These are phyloP conservation scores for Leccinum incarnatum DNA, from an alignment of 768 basidiomycete genomes.

Conservation along the genomic window DNA sequence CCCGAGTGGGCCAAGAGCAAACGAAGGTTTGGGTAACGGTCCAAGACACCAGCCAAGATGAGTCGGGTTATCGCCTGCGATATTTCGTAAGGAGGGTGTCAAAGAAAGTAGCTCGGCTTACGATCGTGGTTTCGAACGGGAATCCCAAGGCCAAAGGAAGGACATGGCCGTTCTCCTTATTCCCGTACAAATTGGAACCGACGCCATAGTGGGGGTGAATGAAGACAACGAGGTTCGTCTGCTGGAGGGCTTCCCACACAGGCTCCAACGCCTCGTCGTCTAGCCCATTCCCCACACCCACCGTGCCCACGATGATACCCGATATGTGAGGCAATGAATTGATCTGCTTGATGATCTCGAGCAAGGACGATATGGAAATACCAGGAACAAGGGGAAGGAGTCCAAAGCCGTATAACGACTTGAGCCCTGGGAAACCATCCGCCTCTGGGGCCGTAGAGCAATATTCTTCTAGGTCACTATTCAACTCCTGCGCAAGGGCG, in stretches of 20 bases:
- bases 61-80: conserved; percentile 67
- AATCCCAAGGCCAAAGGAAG: conserved; percentile 85
- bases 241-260: conserved; percentile 76
- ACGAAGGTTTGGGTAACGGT: conserved; percentile 72
- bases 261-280: conserved; percentile 79
- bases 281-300: conserved; percentile 72
- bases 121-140: conserved; percentile 87
- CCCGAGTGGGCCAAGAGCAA: conserved; percentile 87
- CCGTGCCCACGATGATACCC: conserved; percentile 80
- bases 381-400: conserved; percentile 78
- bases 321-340: conserved; percentile 61
- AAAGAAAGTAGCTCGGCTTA: conserved; percentile 36
- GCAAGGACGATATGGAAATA: conserved; percentile 50
- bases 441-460: conserved; percentile 61
- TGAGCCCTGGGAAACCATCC: conserved; percentile 37
- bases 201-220: conserved; percentile 88
- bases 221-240: conserved; percentile 71
- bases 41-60: conserved; percentile 77
- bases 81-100: conserved; percentile 6
- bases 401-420: conserved; percentile 80
- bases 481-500: conserved; percentile 65
- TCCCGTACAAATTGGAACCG: conserved; percentile 69
- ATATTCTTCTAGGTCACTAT: conserved; percentile 74
- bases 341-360: conserved; percentile 69
- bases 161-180: conserved; percentile 80